phyloP scores from a whole-genome alignment of 345 rosid species.

The Bruguiera gymnorhiza region DNA sequence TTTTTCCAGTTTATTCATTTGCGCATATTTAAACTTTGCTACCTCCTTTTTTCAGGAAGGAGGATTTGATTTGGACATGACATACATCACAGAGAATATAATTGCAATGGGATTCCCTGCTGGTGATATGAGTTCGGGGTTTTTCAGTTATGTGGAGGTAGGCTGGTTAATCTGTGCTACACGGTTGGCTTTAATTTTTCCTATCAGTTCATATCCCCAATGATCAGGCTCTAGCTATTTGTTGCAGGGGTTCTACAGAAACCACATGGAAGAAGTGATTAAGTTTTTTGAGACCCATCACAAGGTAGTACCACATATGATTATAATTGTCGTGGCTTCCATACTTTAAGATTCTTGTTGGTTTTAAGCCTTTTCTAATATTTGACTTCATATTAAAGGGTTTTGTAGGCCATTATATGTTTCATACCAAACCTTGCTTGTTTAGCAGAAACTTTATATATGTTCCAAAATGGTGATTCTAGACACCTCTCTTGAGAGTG shows the following conservation, averaged over 20 bases:
- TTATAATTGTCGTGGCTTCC: not conserved
- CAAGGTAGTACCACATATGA: constrained; percentile 44
- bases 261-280: constrained; percentile 94
- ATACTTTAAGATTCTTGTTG: not conserved
- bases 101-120: constrained; percentile 98
- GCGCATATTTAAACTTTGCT: not conserved
- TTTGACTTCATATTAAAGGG: not conserved
- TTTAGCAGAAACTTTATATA: not conserved
- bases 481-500: not conserved
- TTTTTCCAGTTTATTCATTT: not conserved
- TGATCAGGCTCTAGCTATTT: constrained; percentile 19
- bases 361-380: not conserved
- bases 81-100: constrained; percentile 78
- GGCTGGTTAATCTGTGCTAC: constrained; percentile 16
- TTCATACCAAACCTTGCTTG: not conserved
- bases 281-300: constrained; percentile 84
- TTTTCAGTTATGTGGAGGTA: constrained; percentile 85
- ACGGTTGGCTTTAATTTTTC: constrained; percentile 1
- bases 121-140: constrained; percentile 90
- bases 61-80: constrained; percentile 83
- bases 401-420: not conserved
- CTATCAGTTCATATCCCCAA: constrained; percentile 1
- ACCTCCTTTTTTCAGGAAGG: constrained; percentile 53
- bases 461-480: not conserved
- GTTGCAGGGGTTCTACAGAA: constrained; percentile 79